phyloP scores from a whole-genome alignment of 345 rosid species.

The Eucalyptus paniculata region DNA sequence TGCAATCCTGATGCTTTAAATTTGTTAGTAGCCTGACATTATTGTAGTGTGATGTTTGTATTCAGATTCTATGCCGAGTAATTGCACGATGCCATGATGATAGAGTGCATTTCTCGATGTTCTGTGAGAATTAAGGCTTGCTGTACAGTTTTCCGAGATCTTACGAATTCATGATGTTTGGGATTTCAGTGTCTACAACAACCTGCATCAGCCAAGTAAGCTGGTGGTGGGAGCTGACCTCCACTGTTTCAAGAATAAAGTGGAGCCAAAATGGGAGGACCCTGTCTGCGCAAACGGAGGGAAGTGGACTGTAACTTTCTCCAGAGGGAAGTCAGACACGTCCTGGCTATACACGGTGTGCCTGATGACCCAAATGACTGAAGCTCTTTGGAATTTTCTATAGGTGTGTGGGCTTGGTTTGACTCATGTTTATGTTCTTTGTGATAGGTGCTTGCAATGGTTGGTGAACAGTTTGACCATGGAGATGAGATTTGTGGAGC shows the following conservation, averaged over 20 bases:
- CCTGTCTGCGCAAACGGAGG: constrained; percentile 89
- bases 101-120: background rate
- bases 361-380: background rate
- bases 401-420: background rate
- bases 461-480: constrained; percentile 79
- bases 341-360: constrained; percentile 68
- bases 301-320: constrained; percentile 58
- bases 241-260: constrained; percentile 76
- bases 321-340: constrained; percentile 49
- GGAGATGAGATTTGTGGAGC: constrained; percentile 93
- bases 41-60: background rate
- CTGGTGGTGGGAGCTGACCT: constrained; percentile 49
- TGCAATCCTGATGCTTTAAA: background rate
- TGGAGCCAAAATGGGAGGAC: constrained; percentile 94
- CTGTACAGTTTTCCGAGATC: background rate
- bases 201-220: constrained; percentile 61
- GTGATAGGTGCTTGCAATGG: constrained; percentile 61
- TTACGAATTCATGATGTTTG: background rate
- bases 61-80: background rate
- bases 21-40: background rate
- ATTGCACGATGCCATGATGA: background rate
- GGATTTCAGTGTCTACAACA: constrained; percentile 55
- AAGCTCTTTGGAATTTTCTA: background rate
- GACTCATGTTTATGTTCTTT: background rate
- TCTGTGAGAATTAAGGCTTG: background rate